Base-by-base conservation (phyloP, 2,329 filamentous ascomycete species). In the Diaporthe sp. region DNA sequence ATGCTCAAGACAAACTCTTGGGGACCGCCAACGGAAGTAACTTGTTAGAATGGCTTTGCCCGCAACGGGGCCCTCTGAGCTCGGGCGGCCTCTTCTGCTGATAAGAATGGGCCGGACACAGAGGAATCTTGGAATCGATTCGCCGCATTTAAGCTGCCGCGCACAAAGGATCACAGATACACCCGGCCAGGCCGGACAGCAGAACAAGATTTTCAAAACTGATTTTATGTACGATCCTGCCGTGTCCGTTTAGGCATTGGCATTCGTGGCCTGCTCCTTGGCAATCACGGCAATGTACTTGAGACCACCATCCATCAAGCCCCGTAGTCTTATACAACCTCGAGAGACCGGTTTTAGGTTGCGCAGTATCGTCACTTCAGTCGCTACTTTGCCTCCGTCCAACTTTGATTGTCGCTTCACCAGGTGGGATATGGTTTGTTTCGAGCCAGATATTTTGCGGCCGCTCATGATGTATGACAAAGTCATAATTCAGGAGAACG, bases 401-500 rank as follows among this genome's bases (percentile, higher is more conserved):
- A 7, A 70, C 44, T 4, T 39, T 47, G 3, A 65, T 19, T 17
- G 35, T 63, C 15, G 72, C 22, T 47, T 51, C 32, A 27, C 30
- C 27, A 8, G 70, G 55, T 70, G 73, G 70, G 35, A 71, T 63
- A 68, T 63, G 66, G 59, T 75, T 74, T 22, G 71, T 25, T 4
- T 30, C 44, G 13, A 73, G 10, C 55, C 65, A 56, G n/a, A 25
- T 30, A 59, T 59, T 65, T 22, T 9, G 4, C 22, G 66, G 56
- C 44, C 65, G 25, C 17, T 35, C 27, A 30, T 55, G 25, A 50
- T 42, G 47, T 8, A 79, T 73, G 51, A 77, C 66, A 17, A 80
- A 76, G 73, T 79, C 78, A 72, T 77, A 79, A 35, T 77, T 66
- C 27, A 74, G 63, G 12, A 80, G 50, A 17, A 79, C 68, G 55